Conservation (phyloP, 2,329 filamentous ascomycete genomes). For the Sclerotinia nivalis region DNA sequence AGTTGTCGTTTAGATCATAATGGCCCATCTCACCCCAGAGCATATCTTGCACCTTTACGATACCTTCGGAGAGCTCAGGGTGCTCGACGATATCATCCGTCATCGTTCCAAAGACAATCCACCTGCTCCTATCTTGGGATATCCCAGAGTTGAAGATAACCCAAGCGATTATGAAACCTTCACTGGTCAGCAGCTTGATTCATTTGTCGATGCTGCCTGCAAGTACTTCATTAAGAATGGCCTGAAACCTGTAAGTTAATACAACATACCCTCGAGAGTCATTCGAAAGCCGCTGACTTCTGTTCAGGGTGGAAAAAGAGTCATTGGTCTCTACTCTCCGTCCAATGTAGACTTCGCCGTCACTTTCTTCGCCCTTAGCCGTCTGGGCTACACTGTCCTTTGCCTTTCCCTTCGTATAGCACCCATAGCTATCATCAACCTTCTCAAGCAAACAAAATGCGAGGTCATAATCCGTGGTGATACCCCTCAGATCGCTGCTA, state of each 20-base stretch:
- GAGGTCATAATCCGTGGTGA: constrained; percentile 27
- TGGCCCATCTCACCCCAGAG: constrained; percentile 26
- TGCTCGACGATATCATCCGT: constrained; percentile 31
- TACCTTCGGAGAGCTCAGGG: constrained; percentile 25
- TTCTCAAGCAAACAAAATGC: constrained; percentile 47
- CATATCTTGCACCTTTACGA: constrained; percentile 25
- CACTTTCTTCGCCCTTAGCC: constrained; percentile 52
- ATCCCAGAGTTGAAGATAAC: constrained; percentile 29
- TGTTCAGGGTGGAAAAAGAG: constrained; percentile 21
- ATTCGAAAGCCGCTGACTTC: neutral
- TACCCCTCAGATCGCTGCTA: constrained; percentile 12
- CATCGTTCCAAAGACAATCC: constrained; percentile 28
- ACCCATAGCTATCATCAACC: constrained; percentile 49
- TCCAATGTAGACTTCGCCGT: constrained; percentile 51
- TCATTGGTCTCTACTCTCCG: constrained; percentile 35
- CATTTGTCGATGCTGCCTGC: constrained; percentile 31
- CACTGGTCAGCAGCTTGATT: constrained; percentile 30
- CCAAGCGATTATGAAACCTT: constrained; percentile 32
- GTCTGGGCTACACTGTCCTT: constrained; percentile 54
- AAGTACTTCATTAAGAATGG: constrained; percentile 24
- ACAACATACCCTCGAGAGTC: neutral
- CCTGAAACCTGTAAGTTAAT: constrained; percentile 25
- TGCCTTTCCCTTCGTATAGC: constrained; percentile 56
- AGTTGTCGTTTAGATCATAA: constrained; percentile 17
- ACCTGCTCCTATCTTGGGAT: constrained; percentile 30